Evolutionary conservation across 2,329 filamentous ascomycete species (phyloP).

Genomic region (Microcyclosporella mali): DNA sequence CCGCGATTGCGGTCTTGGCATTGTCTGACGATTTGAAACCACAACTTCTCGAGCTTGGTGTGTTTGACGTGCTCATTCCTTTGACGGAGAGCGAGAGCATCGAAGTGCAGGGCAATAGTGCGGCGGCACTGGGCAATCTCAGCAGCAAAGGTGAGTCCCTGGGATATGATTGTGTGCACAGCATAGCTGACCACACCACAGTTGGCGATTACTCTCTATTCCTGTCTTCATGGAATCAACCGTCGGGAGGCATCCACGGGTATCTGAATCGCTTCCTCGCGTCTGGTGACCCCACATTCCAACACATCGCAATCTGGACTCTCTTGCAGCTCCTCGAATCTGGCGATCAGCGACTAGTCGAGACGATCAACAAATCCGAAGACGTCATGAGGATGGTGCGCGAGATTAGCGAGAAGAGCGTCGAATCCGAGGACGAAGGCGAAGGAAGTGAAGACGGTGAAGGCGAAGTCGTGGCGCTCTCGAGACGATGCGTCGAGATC

Average conservation of each 20-base stretch:
- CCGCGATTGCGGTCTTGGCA: conserved; percentile 93
- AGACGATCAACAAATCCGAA: conserved; percentile 79
- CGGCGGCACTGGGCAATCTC: conserved; percentile 87
- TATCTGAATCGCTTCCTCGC: conserved; percentile 90
- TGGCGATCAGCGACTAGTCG: conserved; percentile 82
- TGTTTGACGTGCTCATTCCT: conserved; percentile 94
- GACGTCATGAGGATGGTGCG: conserved; percentile 90
- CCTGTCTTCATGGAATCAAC: conserved; percentile 86
- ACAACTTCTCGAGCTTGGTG: conserved; percentile 80
- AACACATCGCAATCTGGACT: conserved; percentile 99
- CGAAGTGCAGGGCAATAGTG: conserved; percentile 96
- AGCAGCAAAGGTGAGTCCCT: conserved; percentile 78
- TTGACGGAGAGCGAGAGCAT: conserved; percentile 93
- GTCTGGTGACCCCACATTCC: conserved; percentile 93
- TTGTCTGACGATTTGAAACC: conserved; percentile 93
- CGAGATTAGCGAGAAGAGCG: conserved; percentile 79
- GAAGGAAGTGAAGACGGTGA: conserved; percentile 91
- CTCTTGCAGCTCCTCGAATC: conserved; percentile 91
- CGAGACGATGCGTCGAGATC: conserved; percentile 75
- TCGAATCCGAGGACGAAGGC: conserved; percentile 74
- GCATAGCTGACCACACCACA: conserved; percentile 37
- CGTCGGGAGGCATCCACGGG: conserved; percentile 88
- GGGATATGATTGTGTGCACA: neutral
- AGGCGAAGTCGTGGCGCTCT: conserved; percentile 84
- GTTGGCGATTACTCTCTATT: conserved; percentile 97